A percentile compares a stretch with the other conserved stretches of the same genome.
Evolutionary conservation across 139 green algal species (phyloP).

Genomic region (Tetraselmis chui): DNA sequence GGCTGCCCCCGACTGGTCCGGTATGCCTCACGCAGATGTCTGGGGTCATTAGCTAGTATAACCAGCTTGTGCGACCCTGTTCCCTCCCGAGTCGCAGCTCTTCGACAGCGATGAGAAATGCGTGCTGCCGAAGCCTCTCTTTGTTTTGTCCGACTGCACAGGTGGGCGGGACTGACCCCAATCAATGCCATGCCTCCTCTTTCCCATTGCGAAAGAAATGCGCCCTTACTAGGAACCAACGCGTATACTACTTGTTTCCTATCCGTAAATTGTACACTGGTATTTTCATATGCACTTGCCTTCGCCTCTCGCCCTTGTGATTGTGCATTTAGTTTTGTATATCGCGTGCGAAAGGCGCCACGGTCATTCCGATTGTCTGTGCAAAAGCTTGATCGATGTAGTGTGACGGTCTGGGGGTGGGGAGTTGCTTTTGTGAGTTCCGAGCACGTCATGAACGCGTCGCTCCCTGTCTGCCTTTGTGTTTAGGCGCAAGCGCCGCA

Average conservation of each 20-base stretch:
- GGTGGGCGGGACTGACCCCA: conserved; percentile 12
- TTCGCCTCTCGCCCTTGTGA: no score
- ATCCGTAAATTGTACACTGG: neutral
- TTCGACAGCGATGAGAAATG: no score
- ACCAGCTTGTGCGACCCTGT: no score
- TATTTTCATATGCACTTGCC: neutral
- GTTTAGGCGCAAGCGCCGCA: conserved; percentile 44
- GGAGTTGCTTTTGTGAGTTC: neutral
- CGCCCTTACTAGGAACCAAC: no score
- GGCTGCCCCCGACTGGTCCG: no score
- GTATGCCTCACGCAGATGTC: no score
- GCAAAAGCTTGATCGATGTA: neutral
- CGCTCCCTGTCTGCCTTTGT: no score
- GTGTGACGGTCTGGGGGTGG: neutral
- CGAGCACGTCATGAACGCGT: conserved; percentile 11
- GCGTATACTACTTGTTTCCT: no score
- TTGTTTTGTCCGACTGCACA: conserved; percentile 50
- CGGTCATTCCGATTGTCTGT: neutral
- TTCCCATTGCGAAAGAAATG: no score
- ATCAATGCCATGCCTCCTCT: no score
- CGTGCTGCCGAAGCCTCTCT: conserved; percentile 51
- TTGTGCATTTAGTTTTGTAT: neutral
- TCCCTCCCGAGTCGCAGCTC: no score
- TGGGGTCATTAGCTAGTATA: no score
- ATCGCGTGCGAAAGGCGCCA: neutral